Conservation (phyloP, 768 basidiomycete species). For the Trichaptum fuscoviolaceum region DNA sequence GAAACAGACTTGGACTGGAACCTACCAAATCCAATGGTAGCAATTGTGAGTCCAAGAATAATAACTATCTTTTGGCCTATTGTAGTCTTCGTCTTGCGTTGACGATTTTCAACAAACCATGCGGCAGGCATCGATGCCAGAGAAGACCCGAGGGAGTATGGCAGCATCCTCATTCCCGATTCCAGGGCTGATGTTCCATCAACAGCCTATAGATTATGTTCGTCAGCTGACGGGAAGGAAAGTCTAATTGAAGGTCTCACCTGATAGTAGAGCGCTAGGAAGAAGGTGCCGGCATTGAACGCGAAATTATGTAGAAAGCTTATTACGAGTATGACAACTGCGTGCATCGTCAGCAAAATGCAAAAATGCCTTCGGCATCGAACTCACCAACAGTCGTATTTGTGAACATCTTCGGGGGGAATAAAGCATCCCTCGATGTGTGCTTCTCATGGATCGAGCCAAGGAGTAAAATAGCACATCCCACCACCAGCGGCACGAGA, state of each 20-base stretch:
- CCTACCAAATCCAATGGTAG: constrained; percentile 72
- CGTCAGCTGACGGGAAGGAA: constrained; percentile 5
- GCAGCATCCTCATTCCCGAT: constrained; percentile 71
- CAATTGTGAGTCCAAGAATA: constrained; percentile 54
- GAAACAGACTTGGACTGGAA: constrained; percentile 12
- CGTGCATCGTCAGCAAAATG: constrained; percentile 11
- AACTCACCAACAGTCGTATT: constrained; percentile 54
- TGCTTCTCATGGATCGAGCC: constrained; percentile 65
- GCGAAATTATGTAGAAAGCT: constrained; percentile 79
- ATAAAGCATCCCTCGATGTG: constrained; percentile 65
- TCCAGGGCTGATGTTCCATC: constrained; percentile 64
- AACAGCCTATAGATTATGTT: constrained; percentile 46
- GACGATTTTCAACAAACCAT: constrained; percentile 73
- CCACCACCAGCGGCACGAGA: constrained; percentile 51
- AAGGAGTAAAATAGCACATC: constrained; percentile 45
- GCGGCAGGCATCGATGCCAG: constrained; percentile 81
- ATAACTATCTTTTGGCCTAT: constrained; percentile 64
- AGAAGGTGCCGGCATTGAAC: constrained; percentile 83
- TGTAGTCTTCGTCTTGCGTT: constrained; percentile 49
- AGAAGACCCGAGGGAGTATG: constrained; percentile 82
- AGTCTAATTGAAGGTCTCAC: constrained; percentile 30
- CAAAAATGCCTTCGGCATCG: neutral
- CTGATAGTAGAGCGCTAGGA: constrained; percentile 80
- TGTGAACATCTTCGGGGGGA: constrained; percentile 59
- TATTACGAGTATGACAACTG: constrained; percentile 62